A percentile compares a stretch with the other conserved stretches of the same genome.
Evolutionary conservation across 2,329 filamentous ascomycete species (phyloP).

Genomic region (Scedosporium apiospermum): DNA sequence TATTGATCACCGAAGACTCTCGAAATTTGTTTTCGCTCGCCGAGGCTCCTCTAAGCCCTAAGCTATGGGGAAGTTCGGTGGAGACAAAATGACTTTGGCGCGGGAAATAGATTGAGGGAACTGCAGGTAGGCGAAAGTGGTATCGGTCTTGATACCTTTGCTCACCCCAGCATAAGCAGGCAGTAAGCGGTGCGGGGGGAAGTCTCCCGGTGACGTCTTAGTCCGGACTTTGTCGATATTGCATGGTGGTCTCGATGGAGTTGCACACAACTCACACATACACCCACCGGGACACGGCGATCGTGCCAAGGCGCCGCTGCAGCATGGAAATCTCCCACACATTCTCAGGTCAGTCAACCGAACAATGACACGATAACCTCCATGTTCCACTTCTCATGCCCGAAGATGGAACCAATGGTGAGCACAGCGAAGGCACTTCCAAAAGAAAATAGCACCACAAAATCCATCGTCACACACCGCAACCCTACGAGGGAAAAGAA

Average conservation of each 20-base stretch:
- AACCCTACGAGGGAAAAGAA: background rate
- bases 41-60: too few relatives aligned
- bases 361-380: background rate
- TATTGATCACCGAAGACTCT: background rate
- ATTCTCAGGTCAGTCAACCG: background rate
- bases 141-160: background rate
- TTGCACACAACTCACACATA: background rate
- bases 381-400: background rate
- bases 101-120: background rate
- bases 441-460: background rate
- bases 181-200: background rate
- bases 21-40: background rate
- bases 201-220: background rate
- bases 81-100: too few relatives aligned
- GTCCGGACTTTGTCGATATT: background rate
- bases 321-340: background rate
- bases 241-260: background rate
- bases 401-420: background rate
- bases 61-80: too few relatives aligned
- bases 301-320: background rate
- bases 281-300: background rate
- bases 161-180: background rate
- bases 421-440: background rate
- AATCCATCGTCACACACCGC: background rate
- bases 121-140: background rate